A percentile compares a stretch with the other conserved stretches of the same genome.
Conservation (phyloP, 2,329 filamentous ascomycete species). For the Hypomyces rosellus region DNA sequence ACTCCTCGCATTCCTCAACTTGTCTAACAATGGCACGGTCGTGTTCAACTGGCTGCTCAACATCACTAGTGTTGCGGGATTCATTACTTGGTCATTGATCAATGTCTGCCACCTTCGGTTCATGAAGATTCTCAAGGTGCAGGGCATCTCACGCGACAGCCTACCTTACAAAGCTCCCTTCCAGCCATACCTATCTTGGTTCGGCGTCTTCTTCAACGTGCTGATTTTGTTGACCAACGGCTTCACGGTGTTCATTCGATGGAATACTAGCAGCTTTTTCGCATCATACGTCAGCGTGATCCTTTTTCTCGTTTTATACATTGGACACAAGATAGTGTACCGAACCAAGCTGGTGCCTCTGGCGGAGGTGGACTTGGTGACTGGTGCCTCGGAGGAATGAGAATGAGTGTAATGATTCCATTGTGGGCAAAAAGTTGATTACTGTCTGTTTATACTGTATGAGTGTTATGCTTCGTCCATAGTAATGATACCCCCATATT, state of each 20-base stretch:
- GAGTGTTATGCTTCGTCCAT: constrained; percentile 11
- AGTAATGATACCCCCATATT: constrained; percentile 11
- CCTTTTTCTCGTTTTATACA: constrained; percentile 53
- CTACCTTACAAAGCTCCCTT: constrained; percentile 56
- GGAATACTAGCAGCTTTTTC: constrained; percentile 56
- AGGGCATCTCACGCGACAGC: constrained; percentile 49
- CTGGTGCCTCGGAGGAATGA: constrained; percentile 3
- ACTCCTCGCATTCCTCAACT: constrained; percentile 61
- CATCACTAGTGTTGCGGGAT: constrained; percentile 61
- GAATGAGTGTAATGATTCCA: neutral
- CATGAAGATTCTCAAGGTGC: constrained; percentile 51
- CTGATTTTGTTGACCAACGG: constrained; percentile 62
- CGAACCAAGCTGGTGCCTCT: constrained; percentile 33
- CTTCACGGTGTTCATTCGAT: constrained; percentile 61
- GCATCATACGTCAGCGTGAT: constrained; percentile 59
- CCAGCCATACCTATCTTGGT: constrained; percentile 59
- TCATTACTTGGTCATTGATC: constrained; percentile 66
- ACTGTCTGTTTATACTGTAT: neutral
- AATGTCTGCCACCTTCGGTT: constrained; percentile 59
- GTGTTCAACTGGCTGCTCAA: constrained; percentile 71
- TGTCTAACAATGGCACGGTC: constrained; percentile 48
- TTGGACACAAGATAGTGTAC: constrained; percentile 52
- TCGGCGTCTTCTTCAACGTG: constrained; percentile 58
- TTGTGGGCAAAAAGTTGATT: neutral
- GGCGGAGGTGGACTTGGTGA: constrained; percentile 29